A percentile compares a stretch with the other conserved stretches of the same genome.
These are phyloP conservation scores for Neonectria neomacrospora DNA, from an alignment of 2,329 filamentous ascomycete species.

Conservation along the genomic window DNA sequence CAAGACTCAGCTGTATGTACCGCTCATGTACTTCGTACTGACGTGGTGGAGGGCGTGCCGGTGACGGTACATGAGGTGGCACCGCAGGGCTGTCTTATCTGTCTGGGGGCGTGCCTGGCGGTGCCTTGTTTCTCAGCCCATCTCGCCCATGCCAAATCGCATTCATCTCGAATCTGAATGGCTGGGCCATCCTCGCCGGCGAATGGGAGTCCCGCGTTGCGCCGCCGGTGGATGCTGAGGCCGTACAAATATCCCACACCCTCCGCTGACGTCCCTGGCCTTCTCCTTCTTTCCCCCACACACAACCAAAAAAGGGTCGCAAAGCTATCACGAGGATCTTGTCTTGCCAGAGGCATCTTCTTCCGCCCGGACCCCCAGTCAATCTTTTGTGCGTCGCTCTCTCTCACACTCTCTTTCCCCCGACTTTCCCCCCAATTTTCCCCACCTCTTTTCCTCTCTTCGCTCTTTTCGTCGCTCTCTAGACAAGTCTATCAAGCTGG, in stretches of 20 bases:
- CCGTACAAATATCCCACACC: conserved; percentile 42
- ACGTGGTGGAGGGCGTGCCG: conserved; percentile 11
- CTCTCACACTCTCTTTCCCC: conserved; percentile 39
- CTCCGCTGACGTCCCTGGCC: conserved; percentile 37
- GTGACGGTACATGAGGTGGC: neutral
- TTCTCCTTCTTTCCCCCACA: conserved; percentile 62
- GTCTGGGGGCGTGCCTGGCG: conserved; percentile 9
- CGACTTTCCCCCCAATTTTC: conserved; percentile 42
- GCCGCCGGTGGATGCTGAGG: conserved; percentile 19
- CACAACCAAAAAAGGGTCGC: conserved; percentile 67
- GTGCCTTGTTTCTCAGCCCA: conserved; percentile 4
- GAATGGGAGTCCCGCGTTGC: conserved; percentile 7
- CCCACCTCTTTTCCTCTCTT: conserved; percentile 44
- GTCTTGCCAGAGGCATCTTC: conserved; percentile 60
- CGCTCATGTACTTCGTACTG: neutral
- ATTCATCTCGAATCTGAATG: conserved; percentile 18
- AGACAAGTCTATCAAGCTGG: conserved; percentile 45
- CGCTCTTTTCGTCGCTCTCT: conserved; percentile 68
- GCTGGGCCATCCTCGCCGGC: conserved; percentile 12
- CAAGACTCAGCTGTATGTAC: too few species aligned
- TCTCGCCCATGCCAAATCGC: neutral
- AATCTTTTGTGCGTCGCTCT: conserved; percentile 54
- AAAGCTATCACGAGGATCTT: conserved; percentile 65
- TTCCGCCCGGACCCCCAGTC: conserved; percentile 67
- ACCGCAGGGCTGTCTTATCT: neutral